These are phyloP conservation scores for Mycosphaerelloides madeirae DNA, from an alignment of 2,329 filamentous ascomycete species.

Conservation along the genomic window DNA sequence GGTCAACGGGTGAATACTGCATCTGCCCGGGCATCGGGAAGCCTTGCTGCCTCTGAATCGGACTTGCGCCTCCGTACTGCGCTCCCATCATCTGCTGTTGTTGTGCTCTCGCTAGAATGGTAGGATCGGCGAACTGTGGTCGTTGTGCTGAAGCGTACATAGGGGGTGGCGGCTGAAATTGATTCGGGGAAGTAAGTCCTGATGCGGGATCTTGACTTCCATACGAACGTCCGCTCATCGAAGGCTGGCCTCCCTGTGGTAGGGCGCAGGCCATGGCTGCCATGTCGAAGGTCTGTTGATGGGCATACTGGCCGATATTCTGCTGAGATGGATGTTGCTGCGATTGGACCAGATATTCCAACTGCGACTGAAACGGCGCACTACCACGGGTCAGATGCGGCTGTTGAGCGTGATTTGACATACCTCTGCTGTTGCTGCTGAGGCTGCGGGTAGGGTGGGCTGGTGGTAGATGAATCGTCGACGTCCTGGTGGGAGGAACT, in stretches of 20 bases:
- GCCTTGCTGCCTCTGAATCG: slow-evolving; percentile 14
- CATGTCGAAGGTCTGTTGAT: slow-evolving; percentile 20
- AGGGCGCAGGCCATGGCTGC: slow-evolving; percentile 14
- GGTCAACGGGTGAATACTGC: slow-evolving; percentile 21
- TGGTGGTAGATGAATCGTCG: not conserved
- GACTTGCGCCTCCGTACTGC: slow-evolving; percentile 17
- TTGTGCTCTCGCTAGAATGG: slow-evolving; percentile 17
- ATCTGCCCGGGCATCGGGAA: slow-evolving; percentile 19
- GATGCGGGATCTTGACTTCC: slow-evolving; percentile 11
- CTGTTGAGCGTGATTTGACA: slow-evolving; percentile 1
- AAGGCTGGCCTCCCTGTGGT: slow-evolving; percentile 11
- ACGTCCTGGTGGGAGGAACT: slow-evolving; percentile 4
- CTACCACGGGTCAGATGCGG: slow-evolving; percentile 10
- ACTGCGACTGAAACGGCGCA: slow-evolving; percentile 20
- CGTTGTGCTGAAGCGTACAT: slow-evolving; percentile 21
- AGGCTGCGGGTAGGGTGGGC: not conserved
- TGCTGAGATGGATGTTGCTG: slow-evolving; percentile 14
- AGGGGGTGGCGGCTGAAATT: slow-evolving; percentile 9
- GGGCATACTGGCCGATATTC: slow-evolving; percentile 11
- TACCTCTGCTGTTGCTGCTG: slow-evolving; percentile 8
- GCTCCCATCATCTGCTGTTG: slow-evolving; percentile 20
- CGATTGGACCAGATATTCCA: slow-evolving; percentile 18
- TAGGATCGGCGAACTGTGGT: slow-evolving; percentile 15
- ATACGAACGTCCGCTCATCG: slow-evolving; percentile 12
- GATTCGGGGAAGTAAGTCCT: slow-evolving; percentile 8